A percentile compares a stretch with the other conserved stretches of the same genome.
Conservation (phyloP, 1,284 basidiomycete genomes). For the Austroboletus sp. region DNA sequence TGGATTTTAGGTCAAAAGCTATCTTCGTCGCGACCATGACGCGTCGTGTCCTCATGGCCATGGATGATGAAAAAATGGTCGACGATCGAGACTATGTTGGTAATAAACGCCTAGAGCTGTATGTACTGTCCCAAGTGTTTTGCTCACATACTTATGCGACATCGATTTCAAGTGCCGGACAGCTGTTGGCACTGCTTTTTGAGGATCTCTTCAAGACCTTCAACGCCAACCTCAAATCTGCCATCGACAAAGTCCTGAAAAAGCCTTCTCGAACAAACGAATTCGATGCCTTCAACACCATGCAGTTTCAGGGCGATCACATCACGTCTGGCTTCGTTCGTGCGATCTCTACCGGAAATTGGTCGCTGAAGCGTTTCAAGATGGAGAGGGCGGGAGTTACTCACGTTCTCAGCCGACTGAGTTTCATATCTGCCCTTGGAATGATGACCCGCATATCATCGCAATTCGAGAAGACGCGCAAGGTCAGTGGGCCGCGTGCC, state of each 20-base stretch:
- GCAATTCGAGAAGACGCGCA: conserved; percentile 98
- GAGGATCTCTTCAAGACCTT: conserved; percentile 99
- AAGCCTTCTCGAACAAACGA: conserved; percentile 93
- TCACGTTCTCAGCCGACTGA: conserved; percentile 91
- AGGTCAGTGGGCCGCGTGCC: conserved; percentile 96
- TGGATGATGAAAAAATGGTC: conserved; percentile 94
- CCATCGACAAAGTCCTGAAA: conserved; percentile 97
- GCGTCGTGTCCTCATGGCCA: conserved; percentile 89
- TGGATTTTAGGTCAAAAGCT: conserved; percentile 92
- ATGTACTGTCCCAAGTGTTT: conserved; percentile 30
- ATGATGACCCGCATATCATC: conserved; percentile 99
- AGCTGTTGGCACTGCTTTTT: conserved; percentile 90
- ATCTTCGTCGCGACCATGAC: conserved; percentile 99
- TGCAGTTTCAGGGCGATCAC: conserved; percentile 89
- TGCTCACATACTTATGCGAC: conserved; percentile 12
- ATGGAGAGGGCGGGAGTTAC: conserved; percentile 99
- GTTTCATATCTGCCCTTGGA: conserved; percentile 94
- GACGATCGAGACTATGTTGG: conserved; percentile 99
- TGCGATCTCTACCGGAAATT: conserved; percentile 98
- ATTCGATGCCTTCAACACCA: conserved; percentile 92
- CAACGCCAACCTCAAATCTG: conserved; percentile 91
- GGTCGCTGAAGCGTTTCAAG: conserved; percentile 98
- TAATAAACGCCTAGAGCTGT: conserved; percentile 97
- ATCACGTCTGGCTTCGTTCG: conserved; percentile 95
- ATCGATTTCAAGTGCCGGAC: conserved; percentile 75